phyloP scores from a whole-genome alignment of 2,329 filamentous ascomycete species.

The Mycogone perniciosa region DNA sequence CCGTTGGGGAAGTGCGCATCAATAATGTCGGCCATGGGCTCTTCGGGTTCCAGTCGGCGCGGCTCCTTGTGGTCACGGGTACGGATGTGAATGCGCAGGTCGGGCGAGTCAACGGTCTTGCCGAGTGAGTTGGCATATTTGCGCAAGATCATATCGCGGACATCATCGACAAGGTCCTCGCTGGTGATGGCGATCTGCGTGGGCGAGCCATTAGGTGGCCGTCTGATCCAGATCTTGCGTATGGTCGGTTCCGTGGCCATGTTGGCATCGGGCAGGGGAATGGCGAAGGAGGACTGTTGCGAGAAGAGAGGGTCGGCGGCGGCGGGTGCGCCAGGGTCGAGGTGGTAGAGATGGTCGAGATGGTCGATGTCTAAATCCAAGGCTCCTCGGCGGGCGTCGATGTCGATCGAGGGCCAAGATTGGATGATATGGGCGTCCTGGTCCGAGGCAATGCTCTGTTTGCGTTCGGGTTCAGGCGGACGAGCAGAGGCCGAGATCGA shows the following conservation, averaged over 20 bases:
- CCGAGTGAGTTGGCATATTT: constrained; percentile 95
- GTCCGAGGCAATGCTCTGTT: constrained; percentile 8
- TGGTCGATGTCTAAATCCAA: too few relatives aligned
- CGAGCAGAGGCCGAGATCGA: constrained; percentile 18
- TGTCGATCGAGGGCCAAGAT: background rate
- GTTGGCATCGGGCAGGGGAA: constrained; percentile 29
- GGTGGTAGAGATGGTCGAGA: too few relatives aligned
- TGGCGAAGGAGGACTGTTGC: too few relatives aligned
- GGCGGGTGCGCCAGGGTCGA: constrained; percentile 9
- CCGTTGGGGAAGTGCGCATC: constrained; percentile 82
- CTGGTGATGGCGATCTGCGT: constrained; percentile 81
- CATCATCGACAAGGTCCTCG: constrained; percentile 89
- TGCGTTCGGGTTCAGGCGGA: constrained; percentile 19
- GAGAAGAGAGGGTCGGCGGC: background rate
- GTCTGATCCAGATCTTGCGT: constrained; percentile 92
- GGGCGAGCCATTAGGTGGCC: constrained; percentile 74
- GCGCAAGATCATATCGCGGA: constrained; percentile 82
- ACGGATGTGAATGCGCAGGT: constrained; percentile 72
- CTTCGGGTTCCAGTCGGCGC: constrained; percentile 75
- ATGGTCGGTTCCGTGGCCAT: constrained; percentile 53
- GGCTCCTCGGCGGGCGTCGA: too few relatives aligned
- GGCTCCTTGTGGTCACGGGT: constrained; percentile 63
- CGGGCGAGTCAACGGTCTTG: constrained; percentile 81
- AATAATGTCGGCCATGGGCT: constrained; percentile 69
- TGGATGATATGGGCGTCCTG: background rate